These are phyloP conservation scores for Lentinula guzmanii DNA, from an alignment of 768 basidiomycete species.

Conservation along the genomic window DNA sequence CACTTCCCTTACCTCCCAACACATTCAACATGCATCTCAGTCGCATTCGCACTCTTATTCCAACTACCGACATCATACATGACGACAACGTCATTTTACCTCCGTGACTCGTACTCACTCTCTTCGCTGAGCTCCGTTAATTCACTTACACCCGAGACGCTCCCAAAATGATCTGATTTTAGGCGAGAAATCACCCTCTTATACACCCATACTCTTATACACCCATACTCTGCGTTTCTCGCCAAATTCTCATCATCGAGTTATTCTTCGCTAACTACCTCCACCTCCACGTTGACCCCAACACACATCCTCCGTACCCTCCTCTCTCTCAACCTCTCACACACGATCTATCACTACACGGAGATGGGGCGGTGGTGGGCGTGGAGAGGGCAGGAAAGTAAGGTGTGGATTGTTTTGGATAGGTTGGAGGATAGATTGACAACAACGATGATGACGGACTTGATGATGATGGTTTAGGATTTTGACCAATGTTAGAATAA, in stretches of 20 bases:
- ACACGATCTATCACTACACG: constrained; percentile 1
- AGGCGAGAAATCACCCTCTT: not conserved
- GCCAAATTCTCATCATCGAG: too few species aligned
- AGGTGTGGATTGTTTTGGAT: not conserved
- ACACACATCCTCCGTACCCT: not conserved
- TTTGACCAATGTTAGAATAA: too few species aligned
- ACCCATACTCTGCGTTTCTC: not conserved
- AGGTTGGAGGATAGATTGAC: not conserved
- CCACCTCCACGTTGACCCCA: not conserved
- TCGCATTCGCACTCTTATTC: too few species aligned
- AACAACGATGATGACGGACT: too few species aligned
- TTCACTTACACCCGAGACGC: constrained; percentile 60
- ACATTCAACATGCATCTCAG: too few species aligned
- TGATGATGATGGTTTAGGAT: too few species aligned
- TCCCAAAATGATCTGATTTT: constrained; percentile 33
- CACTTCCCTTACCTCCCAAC: too few species aligned
- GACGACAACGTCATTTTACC: too few species aligned
- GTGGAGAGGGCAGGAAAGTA: not conserved
- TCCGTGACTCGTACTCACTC: constrained; percentile 16
- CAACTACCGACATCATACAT: too few species aligned
- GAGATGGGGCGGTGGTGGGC: constrained; percentile 3
- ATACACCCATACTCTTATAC: not conserved
- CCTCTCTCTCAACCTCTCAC: not conserved
- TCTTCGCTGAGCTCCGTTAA: constrained; percentile 69
- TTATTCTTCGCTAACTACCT: too few species aligned